These are phyloP conservation scores for Paramyrothecium roridum DNA, from an alignment of 2,329 filamentous ascomycete genomes.

Conservation along the genomic window DNA sequence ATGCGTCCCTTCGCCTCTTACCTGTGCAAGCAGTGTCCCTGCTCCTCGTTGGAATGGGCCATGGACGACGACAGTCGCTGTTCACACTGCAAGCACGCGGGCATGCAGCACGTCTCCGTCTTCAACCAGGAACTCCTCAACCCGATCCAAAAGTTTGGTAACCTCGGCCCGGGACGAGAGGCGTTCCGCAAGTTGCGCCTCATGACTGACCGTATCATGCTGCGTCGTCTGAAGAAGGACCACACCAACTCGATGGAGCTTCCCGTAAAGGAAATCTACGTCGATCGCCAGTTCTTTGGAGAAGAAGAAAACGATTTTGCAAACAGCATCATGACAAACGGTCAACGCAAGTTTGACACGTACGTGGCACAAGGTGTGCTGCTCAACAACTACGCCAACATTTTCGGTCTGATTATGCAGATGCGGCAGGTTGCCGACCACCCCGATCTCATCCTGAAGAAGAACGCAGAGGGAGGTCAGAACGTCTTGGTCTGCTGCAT, in stretches of 20 bases:
- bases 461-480: constrained; percentile 79
- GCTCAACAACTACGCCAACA: constrained; percentile 97
- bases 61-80: constrained; percentile 72
- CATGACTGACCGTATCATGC: constrained; percentile 91
- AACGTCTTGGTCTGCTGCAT: constrained; percentile 91
- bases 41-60: constrained; percentile 79
- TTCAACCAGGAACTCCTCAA: constrained; percentile 96
- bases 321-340: constrained; percentile 90
- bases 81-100: constrained; percentile 52
- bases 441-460: constrained; percentile 89
- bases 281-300: constrained; percentile 94
- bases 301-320: constrained; percentile 96
- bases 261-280: constrained; percentile 87
- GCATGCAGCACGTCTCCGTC: constrained; percentile 50
- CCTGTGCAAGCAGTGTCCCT: constrained; percentile 84
- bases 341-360: constrained; percentile 85
- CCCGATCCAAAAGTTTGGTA: constrained; percentile 66
- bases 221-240: constrained; percentile 90
- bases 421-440: constrained; percentile 98
- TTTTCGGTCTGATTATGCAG: constrained; percentile 98
- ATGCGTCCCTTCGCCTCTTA: constrained; percentile 88
- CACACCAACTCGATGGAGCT: constrained; percentile 94
- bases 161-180: constrained; percentile 56
- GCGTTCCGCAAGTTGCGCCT: constrained; percentile 82
- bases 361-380: constrained; percentile 93